Percentiles rank a stretch among this genome's conserved stretches.
Evolutionary conservation across 257 asterid genomes (phyloP).

Genomic region (Leonotis leonurus): DNA sequence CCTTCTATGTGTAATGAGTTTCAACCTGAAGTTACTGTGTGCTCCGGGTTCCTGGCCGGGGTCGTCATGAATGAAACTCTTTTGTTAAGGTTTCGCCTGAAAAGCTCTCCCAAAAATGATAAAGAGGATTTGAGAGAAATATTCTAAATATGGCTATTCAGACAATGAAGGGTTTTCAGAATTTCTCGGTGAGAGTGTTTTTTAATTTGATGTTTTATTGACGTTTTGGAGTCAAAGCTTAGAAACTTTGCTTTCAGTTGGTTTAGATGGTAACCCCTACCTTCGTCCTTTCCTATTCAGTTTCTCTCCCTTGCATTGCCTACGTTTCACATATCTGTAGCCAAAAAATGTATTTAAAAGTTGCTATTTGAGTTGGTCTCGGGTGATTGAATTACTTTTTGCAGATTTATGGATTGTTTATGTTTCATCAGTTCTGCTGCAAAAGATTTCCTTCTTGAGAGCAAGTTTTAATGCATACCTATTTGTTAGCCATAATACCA

Average conservation of each 20-base stretch:
- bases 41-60: slow-evolving; percentile 24
- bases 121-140: slow-evolving; percentile 13
- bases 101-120: slow-evolving; percentile 9
- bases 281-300: slow-evolving; percentile 10
- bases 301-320: not conserved
- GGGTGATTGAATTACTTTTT: slow-evolving; percentile 8
- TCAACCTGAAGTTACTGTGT: slow-evolving; percentile 13
- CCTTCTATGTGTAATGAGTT: slow-evolving; percentile 14
- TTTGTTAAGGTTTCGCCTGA: slow-evolving; percentile 24
- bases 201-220: slow-evolving; percentile 4
- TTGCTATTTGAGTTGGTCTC: not conserved
- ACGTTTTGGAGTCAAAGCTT: slow-evolving; percentile 6
- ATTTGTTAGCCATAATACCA: too few species aligned
- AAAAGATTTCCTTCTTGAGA: not conserved
- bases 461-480: not conserved
- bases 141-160: slow-evolving; percentile 24
- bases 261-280: slow-evolving; percentile 6
- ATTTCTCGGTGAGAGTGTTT: slow-evolving; percentile 26
- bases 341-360: not conserved
- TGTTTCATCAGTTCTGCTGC: not conserved
- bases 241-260: slow-evolving; percentile 1
- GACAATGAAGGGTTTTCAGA: slow-evolving; percentile 25
- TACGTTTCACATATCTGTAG: not conserved
- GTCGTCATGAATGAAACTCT: slow-evolving; percentile 27
- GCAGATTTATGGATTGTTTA: not conserved